A percentile compares a stretch with the other conserved stretches of the same genome.
Conservation (phyloP, 768 basidiomycete genomes). For the Brasilioporus rufonigricans region DNA sequence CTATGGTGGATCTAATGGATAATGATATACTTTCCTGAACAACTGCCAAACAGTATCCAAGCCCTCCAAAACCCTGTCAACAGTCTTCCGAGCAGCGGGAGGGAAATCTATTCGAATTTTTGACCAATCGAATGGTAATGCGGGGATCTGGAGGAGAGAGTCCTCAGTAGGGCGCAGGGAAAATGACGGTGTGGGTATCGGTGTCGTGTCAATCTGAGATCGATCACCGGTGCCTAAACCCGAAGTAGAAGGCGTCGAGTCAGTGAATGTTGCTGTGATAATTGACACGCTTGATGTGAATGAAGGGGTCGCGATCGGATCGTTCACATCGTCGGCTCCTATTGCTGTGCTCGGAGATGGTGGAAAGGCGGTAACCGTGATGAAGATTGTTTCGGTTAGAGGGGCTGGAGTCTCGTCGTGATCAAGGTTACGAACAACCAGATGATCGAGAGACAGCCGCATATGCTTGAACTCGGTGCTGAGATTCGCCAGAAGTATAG, state of each 20-base stretch:
- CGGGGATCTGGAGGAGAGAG: constrained; percentile 19
- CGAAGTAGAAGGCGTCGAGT: constrained; percentile 1
- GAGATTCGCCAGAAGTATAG: constrained; percentile 24
- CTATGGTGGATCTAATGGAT: constrained; percentile 35
- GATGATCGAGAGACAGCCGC: constrained; percentile 23
- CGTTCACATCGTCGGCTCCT: background rate
- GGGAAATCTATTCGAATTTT: constrained; percentile 25
- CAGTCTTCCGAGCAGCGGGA: constrained; percentile 20
- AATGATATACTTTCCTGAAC: constrained; percentile 32
- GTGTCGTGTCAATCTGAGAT: constrained; percentile 10
- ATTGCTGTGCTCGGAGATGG: constrained; percentile 5
- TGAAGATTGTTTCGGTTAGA: constrained; percentile 26
- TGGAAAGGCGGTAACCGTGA: constrained; percentile 29
- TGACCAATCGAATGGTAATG: constrained; percentile 30
- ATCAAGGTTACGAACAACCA: constrained; percentile 9
- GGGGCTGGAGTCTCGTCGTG: constrained; percentile 2
- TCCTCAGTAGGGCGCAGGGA: constrained; percentile 12
- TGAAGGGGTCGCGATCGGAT: constrained; percentile 1
- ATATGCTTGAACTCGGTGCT: constrained; percentile 27
- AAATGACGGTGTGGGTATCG: constrained; percentile 14
- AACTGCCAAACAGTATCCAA: constrained; percentile 30
- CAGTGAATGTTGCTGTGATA: constrained; percentile 6
- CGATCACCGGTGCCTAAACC: constrained; percentile 7
- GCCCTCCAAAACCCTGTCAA: constrained; percentile 28
- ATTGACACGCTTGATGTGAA: constrained; percentile 8